A percentile compares a stretch with the other conserved stretches of the same genome.
Conservation (phyloP, 495 filamentous ascomycete genomes). For the Evernia prunastri region DNA sequence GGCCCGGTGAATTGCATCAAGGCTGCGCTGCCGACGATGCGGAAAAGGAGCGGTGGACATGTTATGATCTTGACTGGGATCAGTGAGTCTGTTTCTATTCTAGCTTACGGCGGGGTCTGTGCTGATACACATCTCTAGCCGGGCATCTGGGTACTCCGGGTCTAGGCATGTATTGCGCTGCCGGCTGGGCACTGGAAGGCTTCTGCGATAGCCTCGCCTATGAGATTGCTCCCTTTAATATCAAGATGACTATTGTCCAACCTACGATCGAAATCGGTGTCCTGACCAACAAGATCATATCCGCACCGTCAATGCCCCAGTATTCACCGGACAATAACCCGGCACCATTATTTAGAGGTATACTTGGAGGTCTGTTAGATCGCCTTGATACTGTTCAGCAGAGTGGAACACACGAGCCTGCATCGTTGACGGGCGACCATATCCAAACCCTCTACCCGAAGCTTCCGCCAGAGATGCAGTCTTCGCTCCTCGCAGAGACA, state of each 20-base stretch:
- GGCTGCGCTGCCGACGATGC: conserved; percentile 71
- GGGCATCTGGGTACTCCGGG: conserved; percentile 91
- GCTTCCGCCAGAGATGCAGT: conserved; percentile 56
- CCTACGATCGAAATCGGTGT: conserved; percentile 77
- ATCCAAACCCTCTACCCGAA: conserved; percentile 67
- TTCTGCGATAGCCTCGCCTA: conserved; percentile 90
- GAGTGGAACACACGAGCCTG: conserved; percentile 32
- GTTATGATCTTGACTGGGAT: conserved; percentile 86
- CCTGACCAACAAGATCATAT: conserved; percentile 77
- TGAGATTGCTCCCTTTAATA: conserved; percentile 94
- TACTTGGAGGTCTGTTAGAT: conserved; percentile 66
- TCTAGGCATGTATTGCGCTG: conserved; percentile 82
- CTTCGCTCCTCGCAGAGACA: conserved; percentile 75
- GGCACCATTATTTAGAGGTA: conserved; percentile 72
- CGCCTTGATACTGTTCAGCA: conserved; percentile 38
- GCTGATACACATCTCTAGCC: conserved; percentile 37
- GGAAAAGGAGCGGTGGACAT: conserved; percentile 73
- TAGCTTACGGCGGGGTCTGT: not conserved
- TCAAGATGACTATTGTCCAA: conserved; percentile 93
- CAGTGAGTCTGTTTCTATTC: conserved; percentile 42
- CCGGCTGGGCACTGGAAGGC: conserved; percentile 94
- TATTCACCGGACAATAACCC: conserved; percentile 70
- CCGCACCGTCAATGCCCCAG: conserved; percentile 64
- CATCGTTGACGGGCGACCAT: conserved; percentile 33
- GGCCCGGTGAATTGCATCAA: conserved; percentile 94